These are phyloP conservation scores for Dipteronia dyeriana DNA, from an alignment of 345 rosid species.

Conservation along the genomic window DNA sequence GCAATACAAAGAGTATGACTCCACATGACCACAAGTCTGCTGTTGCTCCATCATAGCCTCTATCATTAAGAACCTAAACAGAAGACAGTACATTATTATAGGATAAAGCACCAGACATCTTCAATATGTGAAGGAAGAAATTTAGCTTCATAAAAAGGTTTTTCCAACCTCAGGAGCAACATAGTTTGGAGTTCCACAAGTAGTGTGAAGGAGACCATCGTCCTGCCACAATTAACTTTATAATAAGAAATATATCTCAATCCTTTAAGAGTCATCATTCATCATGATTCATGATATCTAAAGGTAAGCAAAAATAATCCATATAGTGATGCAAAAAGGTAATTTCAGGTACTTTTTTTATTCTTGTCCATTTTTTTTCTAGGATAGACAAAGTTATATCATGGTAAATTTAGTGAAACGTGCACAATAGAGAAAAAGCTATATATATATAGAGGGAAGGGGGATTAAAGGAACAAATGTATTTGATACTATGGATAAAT, in stretches of 20 bases:
- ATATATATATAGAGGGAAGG: neutral
- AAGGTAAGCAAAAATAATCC: neutral
- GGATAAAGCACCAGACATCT: constrained; percentile 1
- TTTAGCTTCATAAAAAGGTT: constrained; percentile 14
- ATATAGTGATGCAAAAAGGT: neutral
- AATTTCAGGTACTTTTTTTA: neutral
- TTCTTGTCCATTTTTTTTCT: neutral
- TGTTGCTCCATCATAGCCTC: constrained; percentile 95
- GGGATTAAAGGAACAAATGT: neutral
- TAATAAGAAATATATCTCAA: constrained; percentile 22
- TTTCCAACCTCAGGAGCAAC: constrained; percentile 93
- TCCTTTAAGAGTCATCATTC: neutral
- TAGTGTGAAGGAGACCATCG: constrained; percentile 96
- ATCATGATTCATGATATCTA: neutral
- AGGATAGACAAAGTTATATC: neutral
- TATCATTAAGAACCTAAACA: constrained; percentile 85
- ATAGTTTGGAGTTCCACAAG: constrained; percentile 97
- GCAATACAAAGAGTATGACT: constrained; percentile 92
- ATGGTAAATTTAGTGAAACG: neutral
- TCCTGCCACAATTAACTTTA: constrained; percentile 48
- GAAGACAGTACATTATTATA: constrained; percentile 9
- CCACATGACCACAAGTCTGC: constrained; percentile 99
- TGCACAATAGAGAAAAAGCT: neutral
- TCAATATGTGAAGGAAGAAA: constrained; percentile 5
- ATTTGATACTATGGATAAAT: neutral